These are phyloP conservation scores for Achaetomiella virescens DNA, from an alignment of 495 filamentous ascomycete species.

Conservation along the genomic window DNA sequence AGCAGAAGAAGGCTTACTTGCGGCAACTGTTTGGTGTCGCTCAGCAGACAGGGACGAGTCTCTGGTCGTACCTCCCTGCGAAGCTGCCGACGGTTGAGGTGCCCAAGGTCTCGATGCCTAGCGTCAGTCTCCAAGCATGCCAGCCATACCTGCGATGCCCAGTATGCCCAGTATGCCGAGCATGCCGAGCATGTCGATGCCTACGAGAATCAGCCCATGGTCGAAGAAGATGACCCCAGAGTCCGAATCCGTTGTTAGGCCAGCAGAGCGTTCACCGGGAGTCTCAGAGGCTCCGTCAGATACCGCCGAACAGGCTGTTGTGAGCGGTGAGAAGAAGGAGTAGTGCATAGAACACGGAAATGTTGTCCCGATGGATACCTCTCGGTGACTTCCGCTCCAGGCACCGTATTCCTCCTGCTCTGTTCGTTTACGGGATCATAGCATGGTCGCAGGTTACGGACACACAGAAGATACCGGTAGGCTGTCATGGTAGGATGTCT, in stretches of 20 bases:
- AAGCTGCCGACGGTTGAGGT: constrained; percentile 35
- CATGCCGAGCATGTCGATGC: constrained; percentile 20
- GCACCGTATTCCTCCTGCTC: no score
- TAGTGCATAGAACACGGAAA: background rate
- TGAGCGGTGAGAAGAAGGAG: background rate
- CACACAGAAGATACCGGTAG: no score
- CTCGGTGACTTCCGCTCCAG: no score
- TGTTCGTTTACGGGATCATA: no score
- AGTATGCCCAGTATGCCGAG: constrained; percentile 22
- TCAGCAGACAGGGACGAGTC: constrained; percentile 35
- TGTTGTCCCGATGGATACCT: no score
- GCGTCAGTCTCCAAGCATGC: constrained; percentile 10
- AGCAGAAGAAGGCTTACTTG: constrained; percentile 36
- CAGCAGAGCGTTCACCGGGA: background rate
- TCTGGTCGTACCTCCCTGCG: constrained; percentile 37
- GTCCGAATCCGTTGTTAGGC: background rate
- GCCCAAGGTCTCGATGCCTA: constrained; percentile 25
- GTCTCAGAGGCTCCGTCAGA: background rate
- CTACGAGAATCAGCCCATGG: constrained; percentile 16
- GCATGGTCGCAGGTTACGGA: no score
- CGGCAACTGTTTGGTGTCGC: constrained; percentile 43
- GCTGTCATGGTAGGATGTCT: no score
- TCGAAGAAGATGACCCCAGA: constrained; percentile 5
- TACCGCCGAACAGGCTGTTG: background rate
- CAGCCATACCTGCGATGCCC: constrained; percentile 17